Evolutionary conservation across 768 basidiomycete species (phyloP), one percentile per base, ranked within the genome.

Genomic region (Pleurotus pulmonarius): DNA sequence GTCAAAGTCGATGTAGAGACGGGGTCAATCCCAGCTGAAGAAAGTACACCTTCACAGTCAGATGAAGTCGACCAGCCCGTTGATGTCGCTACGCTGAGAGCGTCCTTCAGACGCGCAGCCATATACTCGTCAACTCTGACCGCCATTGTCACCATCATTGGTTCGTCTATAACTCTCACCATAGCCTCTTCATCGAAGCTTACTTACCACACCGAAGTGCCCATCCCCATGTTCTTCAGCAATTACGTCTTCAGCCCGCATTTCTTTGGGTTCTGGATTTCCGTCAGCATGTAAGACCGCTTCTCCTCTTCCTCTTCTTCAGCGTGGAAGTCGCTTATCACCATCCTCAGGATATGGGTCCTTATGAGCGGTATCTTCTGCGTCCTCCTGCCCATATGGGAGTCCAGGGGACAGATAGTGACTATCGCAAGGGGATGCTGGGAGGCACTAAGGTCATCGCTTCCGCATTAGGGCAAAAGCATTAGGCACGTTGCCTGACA

Each of bases 151-250:
- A 61, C 69, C n/a, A 56, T 76, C 60, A 60, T 73, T 9, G 69
- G 74, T 69, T 18, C 49, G 60, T 59, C 15, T 26, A 47, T n/a
- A 22, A 16, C 26, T 12, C 3, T 29, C 24, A 43, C 38, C 39
- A 5, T 48, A 2, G n/a, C 29, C 15, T 12, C 15, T 15, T 34
- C 24, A 54, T 34, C 3, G 13, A 29, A 12, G 4, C 18, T 39
- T 62, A 54, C 49, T 26, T 46, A 37, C 24, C 26, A 8, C 25
- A 24, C 48, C 40, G 46, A 48, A 72, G 71, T 73, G 1, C 74
- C 74, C 1, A 52, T 76, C 8, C 75, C 73, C 11, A 68, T 72
- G 71, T 70, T 73, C 56, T 75, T 75, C 62, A 70, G 71, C 53
- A 66, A 68, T 49, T 69, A 75, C 49, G 52, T 74, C 8, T 73